Conservation (phyloP, 805 yeast species). For the Debaryomyces castellii region DNA sequence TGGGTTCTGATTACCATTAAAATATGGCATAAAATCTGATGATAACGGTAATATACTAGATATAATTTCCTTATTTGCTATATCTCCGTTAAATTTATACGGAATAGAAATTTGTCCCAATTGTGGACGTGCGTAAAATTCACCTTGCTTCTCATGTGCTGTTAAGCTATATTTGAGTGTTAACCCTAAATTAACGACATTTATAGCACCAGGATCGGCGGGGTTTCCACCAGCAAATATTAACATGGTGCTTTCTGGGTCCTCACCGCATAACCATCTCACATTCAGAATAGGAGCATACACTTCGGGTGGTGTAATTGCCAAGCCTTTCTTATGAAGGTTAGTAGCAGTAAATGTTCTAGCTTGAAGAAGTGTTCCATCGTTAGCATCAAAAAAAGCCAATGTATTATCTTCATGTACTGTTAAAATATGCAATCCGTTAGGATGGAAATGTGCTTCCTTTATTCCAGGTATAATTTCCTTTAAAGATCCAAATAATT, state of each 20-base stretch:
- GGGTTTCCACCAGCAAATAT: conserved; percentile 69
- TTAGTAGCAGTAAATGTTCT: conserved; percentile 66
- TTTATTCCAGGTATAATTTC: conserved; percentile 29
- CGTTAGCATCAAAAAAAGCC: conserved; percentile 89
- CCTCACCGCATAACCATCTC: conserved; percentile 75
- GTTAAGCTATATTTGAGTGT: conserved; percentile 80
- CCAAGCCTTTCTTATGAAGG: conserved; percentile 53
- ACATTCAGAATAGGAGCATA: conserved; percentile 51
- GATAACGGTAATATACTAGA: conserved; percentile 29
- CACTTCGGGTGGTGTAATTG: conserved; percentile 15
- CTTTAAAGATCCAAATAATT: conserved; percentile 37
- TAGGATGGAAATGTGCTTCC: conserved; percentile 85
- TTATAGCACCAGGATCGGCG: conserved; percentile 26
- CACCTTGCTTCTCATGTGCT: conserved; percentile 79
- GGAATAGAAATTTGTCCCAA: conserved; percentile 32
- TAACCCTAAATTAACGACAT: conserved; percentile 70
- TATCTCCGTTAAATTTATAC: conserved; percentile 18
- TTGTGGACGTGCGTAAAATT: conserved; percentile 66
- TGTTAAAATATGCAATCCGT: conserved; percentile 80
- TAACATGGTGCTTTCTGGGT: conserved; percentile 78
- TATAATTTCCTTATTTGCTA: conserved; percentile 23
- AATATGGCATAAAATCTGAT: conserved; percentile 61
- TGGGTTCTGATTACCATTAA: conserved; percentile 80
- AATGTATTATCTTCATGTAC: conserved; percentile 80
- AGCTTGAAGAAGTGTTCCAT: conserved; percentile 73